Conservation (phyloP, 1,284 basidiomycete species). For the Trametes polyzona region DNA sequence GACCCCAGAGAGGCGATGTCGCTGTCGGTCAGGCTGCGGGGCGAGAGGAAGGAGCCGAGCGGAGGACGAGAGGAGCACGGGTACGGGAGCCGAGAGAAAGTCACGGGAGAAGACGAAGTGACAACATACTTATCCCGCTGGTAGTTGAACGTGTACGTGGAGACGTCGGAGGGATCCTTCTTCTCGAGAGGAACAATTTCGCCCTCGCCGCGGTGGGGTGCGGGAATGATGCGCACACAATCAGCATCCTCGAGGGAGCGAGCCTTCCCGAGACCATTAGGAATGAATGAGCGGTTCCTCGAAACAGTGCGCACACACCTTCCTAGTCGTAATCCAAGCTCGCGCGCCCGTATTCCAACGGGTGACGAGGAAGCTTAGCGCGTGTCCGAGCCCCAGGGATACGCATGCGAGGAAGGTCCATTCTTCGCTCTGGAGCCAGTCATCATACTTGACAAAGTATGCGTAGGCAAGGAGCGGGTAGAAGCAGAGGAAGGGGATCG, state of each 20-base stretch:
- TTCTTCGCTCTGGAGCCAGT: constrained; percentile 91
- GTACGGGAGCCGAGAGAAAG: constrained; percentile 88
- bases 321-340: constrained; percentile 78
- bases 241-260: constrained; percentile 73
- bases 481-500: constrained; percentile 81
- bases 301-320: constrained; percentile 42
- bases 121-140: constrained; percentile 95
- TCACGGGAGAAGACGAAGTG: constrained; percentile 56
- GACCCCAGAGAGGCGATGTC: constrained; percentile 53
- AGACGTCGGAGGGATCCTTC: constrained; percentile 57
- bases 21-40: constrained; percentile 48
- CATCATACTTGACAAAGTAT: constrained; percentile 89
- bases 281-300: too few relatives aligned
- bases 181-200: constrained; percentile 85
- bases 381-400: constrained; percentile 84
- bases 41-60: constrained; percentile 68
- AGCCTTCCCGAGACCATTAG: constrained; percentile 49
- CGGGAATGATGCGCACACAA: constrained; percentile 85
- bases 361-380: constrained; percentile 91
- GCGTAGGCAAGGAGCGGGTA: constrained; percentile 93
- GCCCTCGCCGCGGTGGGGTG: constrained; percentile 86
- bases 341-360: constrained; percentile 87
- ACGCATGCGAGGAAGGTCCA: constrained; percentile 96
- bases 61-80: constrained; percentile 80
- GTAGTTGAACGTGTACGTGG: constrained; percentile 89